Percentiles rank a stretch among this genome's conserved stretches.
These are phyloP conservation scores for Rubia balearica DNA, from an alignment of 305 asterid species.

Conservation along the genomic window DNA sequence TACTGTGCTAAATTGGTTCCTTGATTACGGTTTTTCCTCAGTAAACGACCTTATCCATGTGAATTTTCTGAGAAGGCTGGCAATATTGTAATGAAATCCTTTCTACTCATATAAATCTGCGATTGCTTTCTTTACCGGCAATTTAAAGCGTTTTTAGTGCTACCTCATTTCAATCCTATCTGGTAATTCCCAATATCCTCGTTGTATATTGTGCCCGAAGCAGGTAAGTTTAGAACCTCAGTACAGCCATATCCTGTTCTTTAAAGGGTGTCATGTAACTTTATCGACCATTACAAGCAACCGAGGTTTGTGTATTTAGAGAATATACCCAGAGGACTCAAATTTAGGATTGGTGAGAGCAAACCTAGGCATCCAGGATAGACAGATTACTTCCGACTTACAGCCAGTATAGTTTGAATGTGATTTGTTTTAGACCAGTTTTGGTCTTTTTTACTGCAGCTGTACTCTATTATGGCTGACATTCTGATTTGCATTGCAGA, in stretches of 20 bases:
- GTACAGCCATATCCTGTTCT: too few relatives aligned
- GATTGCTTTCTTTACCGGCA: too few relatives aligned
- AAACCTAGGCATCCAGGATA: not conserved
- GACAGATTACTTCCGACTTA: not conserved
- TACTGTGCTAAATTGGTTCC: not conserved
- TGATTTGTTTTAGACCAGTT: not conserved
- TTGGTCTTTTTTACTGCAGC: not conserved
- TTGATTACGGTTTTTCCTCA: not conserved
- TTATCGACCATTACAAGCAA: not conserved
- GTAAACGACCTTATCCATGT: not conserved
- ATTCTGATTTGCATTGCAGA: constrained; percentile 37
- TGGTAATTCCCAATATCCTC: too few relatives aligned
- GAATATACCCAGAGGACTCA: not conserved
- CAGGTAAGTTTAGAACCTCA: too few relatives aligned
- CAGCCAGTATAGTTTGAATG: not conserved
- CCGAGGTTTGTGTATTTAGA: not conserved
- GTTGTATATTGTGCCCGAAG: too few relatives aligned
- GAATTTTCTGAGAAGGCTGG: not conserved
- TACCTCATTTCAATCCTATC: too few relatives aligned
- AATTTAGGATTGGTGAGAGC: too few relatives aligned
- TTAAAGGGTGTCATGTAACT: not conserved
- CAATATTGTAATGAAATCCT: too few relatives aligned
- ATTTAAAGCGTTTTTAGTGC: too few relatives aligned
- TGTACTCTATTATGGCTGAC: not conserved
- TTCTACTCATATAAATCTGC: too few relatives aligned